Evolutionary conservation across 805 yeast genomes (phyloP), one percentile per base, ranked within the genome.

Genomic region (Nakazawaea ishiwadae): DNA sequence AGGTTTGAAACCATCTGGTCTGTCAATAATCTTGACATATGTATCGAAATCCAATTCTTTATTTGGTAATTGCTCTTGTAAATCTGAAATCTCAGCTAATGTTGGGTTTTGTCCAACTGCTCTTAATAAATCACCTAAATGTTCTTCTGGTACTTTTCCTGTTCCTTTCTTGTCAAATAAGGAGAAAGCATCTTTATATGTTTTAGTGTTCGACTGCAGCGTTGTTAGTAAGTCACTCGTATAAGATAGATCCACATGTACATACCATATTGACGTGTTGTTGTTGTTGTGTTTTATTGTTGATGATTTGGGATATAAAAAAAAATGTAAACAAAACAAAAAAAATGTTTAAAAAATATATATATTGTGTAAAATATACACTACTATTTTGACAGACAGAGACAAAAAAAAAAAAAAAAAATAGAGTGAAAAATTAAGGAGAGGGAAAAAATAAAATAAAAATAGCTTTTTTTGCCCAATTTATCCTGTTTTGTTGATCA

Each of bases 71-170:
- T 46, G 56, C 39, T 62, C 62, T 58, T 76, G 78, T 39, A 81
- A 63, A 44, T 77, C 80, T 21, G 76, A 67, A 48, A 89, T 84
- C 65, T 89, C 96, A 17, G 90, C 84, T 55, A 88, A 75, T 4
- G 99, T 90, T 49, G 99, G 99, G 69, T 93, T 93, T 70, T 91
- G 98, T 30, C 99, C 99, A 46, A 93, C 90, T 2, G 99, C 97
- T 60, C 99, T 79, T 46, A 93, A 75, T 52, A 93, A 75, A 58
- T 93, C 99, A 27, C 98, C 99, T 38, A 93, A 73, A 46, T 85
- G 81, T 48, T 83, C 85, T 46, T 76, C 71, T 12, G 96, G 79
- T 42, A 93, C 93, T 61, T 81, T 76, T 14, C 98, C 99, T 29
- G 91, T 86, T 21, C 96, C 98, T 59, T 90, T 87, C 66, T 89